These are phyloP conservation scores for Gliomastix tumulicola DNA, from an alignment of 2,329 filamentous ascomycete species.

Conservation along the genomic window DNA sequence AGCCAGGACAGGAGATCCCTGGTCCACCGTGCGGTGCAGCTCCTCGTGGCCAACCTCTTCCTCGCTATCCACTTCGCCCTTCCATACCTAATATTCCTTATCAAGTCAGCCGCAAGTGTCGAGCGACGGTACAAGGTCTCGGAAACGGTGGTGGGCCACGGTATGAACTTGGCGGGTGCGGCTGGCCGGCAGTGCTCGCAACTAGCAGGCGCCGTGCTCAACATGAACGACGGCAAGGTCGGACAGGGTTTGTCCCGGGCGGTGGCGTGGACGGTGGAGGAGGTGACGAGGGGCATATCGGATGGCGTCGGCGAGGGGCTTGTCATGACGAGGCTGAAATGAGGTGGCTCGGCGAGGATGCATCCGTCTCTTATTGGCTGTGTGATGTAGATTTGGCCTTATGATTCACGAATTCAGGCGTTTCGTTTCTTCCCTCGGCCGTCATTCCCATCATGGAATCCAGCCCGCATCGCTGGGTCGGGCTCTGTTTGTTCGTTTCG, in stretches of 20 bases:
- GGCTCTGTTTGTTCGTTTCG: no score
- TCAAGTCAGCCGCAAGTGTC: slow-evolving; percentile 49
- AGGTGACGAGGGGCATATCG: slow-evolving; percentile 58
- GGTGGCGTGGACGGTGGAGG: slow-evolving; percentile 54
- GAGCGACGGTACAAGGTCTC: slow-evolving; percentile 64
- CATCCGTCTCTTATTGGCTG: no score
- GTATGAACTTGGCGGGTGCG: slow-evolving; percentile 51
- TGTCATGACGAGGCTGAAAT: slow-evolving; percentile 1
- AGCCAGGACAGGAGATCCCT: slow-evolving; percentile 30
- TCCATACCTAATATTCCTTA: slow-evolving; percentile 50
- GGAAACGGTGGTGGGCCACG: slow-evolving; percentile 62
- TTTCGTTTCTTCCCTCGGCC: no score
- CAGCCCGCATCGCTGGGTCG: no score
- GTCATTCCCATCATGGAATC: no score
- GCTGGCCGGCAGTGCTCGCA: slow-evolving; percentile 52
- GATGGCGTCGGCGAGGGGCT: slow-evolving; percentile 47
- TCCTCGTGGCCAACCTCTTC: slow-evolving; percentile 49
- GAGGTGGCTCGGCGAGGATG: not conserved
- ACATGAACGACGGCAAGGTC: slow-evolving; percentile 58
- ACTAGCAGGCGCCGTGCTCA: slow-evolving; percentile 44
- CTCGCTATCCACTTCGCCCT: slow-evolving; percentile 52
- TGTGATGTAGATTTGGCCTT: not conserved
- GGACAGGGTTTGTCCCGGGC: slow-evolving; percentile 49
- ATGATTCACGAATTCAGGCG: no score
- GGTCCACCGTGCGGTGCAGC: slow-evolving; percentile 51